A percentile compares a stretch with the other conserved stretches of the same genome.
phyloP scores from a whole-genome alignment of 306 rosid species.

The Cucumis sativus region Cucumber_9930_V3 NC_026657.2:35404501-35405000 shows the following conservation, averaged over 20 bases:
- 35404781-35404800: conserved; percentile 98
- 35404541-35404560: conserved; percentile 60
- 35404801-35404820: conserved; percentile 77
- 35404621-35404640: conserved; percentile 40
- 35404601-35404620: conserved; percentile 43
- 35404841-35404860: conserved; percentile 98
- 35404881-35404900: conserved; percentile 33
- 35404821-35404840: conserved; percentile 95
- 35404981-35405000: conserved; percentile 25
- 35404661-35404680: conserved; percentile 56
- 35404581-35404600: conserved; percentile 35
- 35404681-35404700: conserved; percentile 42
- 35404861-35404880: conserved; percentile 83
- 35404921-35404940: conserved; percentile 41
- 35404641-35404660: conserved; percentile 41
- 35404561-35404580: conserved; percentile 42
- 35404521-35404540: conserved; percentile 88
- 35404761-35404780: conserved; percentile 75
- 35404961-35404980: conserved; percentile 36
- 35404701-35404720: conserved; percentile 40
- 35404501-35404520: not conserved
- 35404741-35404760: conserved; percentile 40
- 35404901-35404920: conserved; percentile 34
- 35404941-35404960: conserved; percentile 27
- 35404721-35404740: conserved; percentile 44